phyloP scores from a whole-genome alignment of 78 protist species.

The Dictyostelium purpureum region DNA sequence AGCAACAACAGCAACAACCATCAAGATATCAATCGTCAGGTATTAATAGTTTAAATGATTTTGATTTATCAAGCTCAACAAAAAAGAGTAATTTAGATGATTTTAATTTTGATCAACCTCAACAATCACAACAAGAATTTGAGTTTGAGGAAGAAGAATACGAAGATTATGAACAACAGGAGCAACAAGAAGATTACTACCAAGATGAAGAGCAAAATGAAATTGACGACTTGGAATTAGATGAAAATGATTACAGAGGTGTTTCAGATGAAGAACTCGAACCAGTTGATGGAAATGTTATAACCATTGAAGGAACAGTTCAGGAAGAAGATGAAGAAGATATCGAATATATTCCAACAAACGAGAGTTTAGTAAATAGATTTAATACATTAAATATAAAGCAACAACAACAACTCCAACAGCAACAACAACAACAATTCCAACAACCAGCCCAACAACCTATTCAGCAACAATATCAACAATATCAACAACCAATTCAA shows the following conservation, averaged over 20 bases:
- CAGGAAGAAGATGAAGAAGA: slow-evolving; percentile 34
- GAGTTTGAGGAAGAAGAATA: slow-evolving; percentile 23
- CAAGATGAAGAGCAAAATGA: neutral
- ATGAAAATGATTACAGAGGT: neutral
- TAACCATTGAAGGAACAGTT: neutral
- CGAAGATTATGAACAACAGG: neutral
- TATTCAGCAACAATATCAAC: slow-evolving; percentile 3
- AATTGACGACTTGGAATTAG: neutral
- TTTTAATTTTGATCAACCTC: slow-evolving; percentile 3
- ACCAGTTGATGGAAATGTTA: neutral
- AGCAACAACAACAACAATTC: neutral
- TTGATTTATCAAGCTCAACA: slow-evolving; percentile 2
- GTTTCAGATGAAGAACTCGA: slow-evolving; percentile 2
- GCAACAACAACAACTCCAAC: neutral
- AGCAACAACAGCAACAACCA: neutral
- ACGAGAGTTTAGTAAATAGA: neutral
- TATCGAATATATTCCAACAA: slow-evolving; percentile 13
- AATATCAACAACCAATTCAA: neutral
- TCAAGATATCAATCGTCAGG: neutral
- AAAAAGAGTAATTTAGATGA: slow-evolving; percentile 21
- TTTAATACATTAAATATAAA: neutral
- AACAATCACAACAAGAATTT: slow-evolving; percentile 5
- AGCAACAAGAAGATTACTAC: neutral
- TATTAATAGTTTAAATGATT: neutral
- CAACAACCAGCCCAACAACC: neutral